phyloP scores from a whole-genome alignment of 352 stramenopile genomes.

The Blastocystis hominis region DNA sequence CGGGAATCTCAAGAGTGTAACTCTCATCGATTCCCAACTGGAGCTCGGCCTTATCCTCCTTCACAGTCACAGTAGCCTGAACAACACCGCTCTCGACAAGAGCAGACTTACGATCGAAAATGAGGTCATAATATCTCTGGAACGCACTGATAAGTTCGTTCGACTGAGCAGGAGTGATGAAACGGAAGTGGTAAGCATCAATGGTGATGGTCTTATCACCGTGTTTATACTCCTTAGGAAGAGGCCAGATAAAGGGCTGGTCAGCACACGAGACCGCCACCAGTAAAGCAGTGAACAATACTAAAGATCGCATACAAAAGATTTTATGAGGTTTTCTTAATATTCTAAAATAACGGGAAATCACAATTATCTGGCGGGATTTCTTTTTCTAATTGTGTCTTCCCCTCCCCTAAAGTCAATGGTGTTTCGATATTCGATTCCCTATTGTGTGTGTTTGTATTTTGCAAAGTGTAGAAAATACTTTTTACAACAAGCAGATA shows the following conservation, averaged over 20 bases:
- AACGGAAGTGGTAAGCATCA: constrained; percentile 21
- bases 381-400: neutral
- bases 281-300: neutral
- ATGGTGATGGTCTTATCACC: constrained; percentile 4
- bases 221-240: constrained; percentile 39
- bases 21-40: constrained; percentile 28
- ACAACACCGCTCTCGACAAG: neutral
- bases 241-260: constrained; percentile 35
- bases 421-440: neutral
- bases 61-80: neutral
- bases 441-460: neutral
- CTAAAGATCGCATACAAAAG: neutral
- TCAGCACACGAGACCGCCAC: neutral
- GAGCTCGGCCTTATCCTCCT: constrained; percentile 5
- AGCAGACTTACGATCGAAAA: constrained; percentile 3
- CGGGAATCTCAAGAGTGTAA: constrained; percentile 42
- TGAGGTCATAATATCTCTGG: constrained; percentile 15
- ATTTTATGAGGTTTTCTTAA: neutral
- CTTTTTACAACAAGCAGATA: neutral
- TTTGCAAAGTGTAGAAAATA: neutral
- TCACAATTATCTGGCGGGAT: neutral
- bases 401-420: neutral
- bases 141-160: constrained; percentile 29
- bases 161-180: neutral
- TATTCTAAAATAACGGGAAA: neutral